Evolutionary conservation across 2,329 filamentous ascomycete species (phyloP), one percentile per base, ranked within the genome.

Genomic region (Dactylellina sp.): DNA sequence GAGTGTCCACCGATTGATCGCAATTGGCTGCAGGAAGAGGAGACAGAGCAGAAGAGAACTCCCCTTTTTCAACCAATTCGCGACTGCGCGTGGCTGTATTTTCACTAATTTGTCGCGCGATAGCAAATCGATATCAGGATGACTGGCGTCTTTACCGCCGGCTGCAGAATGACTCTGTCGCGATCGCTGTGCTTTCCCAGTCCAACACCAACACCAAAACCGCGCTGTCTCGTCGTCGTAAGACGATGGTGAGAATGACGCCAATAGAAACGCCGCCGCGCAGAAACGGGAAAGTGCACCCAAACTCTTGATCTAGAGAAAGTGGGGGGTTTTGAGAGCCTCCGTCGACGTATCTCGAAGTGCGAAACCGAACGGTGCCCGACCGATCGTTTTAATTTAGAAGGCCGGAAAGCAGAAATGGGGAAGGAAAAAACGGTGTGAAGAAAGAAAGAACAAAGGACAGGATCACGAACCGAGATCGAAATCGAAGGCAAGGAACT

Each of bases 281-380:
- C 53, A 61, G 46, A 64, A 60, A 72, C 53, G 60, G 60, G 60
- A 49, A 55, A 35, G 46, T 61, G 56, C 44, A 65, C 60, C 24
- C 53, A 42, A 22, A 32, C 28, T 39, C 28, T 44, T 32, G 28
- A 32, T 32, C 9, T 32, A 35, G 42, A 46, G 39, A 18, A 37
- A 53, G 49, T n/a, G 66, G 50, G 68, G 25, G 35, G 65, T 14
- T 60, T 72, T 53, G 46, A 65, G 53, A 46, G 37, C 44, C 66
- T 61, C 46, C 40, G 60, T 47, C 32, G 68, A 52, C 60, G 60
- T 57, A 49, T 68, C 52, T 65, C 35, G 68, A 72, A 37, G 42
- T 44, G 53, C 44, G 50, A 53, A 71, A 56, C 47, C 37, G 65
- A 71, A 65, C 60, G 60, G 68, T 72, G 20, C 68, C 68, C 56